These are phyloP conservation scores for Penicillium corylophilum DNA, from an alignment of 2,329 filamentous ascomycete genomes.

Conservation along the genomic window DNA sequence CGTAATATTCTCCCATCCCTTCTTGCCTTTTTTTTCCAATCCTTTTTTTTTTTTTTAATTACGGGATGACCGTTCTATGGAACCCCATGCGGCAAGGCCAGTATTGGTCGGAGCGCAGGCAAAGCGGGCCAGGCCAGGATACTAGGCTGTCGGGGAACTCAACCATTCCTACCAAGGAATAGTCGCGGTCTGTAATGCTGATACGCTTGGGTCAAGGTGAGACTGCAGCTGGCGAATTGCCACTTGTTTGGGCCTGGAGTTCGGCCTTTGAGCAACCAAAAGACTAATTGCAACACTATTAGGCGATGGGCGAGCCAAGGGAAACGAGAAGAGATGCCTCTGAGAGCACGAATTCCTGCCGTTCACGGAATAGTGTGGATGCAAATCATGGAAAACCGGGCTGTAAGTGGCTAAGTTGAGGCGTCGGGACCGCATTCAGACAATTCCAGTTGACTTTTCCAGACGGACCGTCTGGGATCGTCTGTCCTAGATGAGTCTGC, in stretches of 20 bases:
- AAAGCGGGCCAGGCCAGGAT: not conserved
- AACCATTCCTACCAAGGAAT: not conserved
- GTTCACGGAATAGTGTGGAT: not conserved
- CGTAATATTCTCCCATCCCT: not conserved
- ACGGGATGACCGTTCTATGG: conserved; percentile 4
- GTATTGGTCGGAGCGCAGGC: not conserved
- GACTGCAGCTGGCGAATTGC: not conserved
- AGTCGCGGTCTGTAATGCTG: not conserved
- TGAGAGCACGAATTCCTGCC: not conserved
- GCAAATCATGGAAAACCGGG: not conserved
- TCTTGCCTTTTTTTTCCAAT: not conserved
- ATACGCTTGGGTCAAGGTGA: not conserved
- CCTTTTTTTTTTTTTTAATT: conserved; percentile 5
- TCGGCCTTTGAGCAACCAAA: not conserved
- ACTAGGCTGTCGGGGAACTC: not conserved
- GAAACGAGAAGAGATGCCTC: not conserved
- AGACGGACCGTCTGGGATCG: not conserved
- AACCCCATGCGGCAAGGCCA: conserved; percentile 7
- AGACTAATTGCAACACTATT: not conserved
- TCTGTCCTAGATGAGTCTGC: not conserved
- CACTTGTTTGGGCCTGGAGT: not conserved
- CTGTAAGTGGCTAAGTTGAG: not conserved
- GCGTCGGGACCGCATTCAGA: not conserved
- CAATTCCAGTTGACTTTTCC: not conserved
- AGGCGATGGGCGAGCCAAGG: not conserved